phyloP scores from a whole-genome alignment of 2,329 filamentous ascomycete genomes.

The Amphichorda felina region DNA sequence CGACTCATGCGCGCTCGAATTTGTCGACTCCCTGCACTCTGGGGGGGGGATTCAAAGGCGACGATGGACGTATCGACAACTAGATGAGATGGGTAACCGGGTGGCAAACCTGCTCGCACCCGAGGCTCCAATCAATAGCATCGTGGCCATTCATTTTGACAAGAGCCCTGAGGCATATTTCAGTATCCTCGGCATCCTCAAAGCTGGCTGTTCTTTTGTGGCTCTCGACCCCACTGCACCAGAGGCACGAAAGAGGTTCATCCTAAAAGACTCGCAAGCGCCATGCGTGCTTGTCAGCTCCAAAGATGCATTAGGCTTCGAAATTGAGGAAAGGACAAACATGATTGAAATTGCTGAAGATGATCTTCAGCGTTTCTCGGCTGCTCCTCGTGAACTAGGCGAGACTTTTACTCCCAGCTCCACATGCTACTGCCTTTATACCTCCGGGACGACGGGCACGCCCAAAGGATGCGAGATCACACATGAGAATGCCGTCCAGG shows the following conservation, averaged over 20 bases:
- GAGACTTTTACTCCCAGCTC: constrained; percentile 27
- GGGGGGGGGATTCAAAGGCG: constrained; percentile 3
- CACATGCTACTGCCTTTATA: constrained; percentile 76
- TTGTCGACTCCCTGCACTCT: constrained; percentile 44
- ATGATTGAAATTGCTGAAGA: constrained; percentile 20
- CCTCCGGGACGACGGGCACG: constrained; percentile 74
- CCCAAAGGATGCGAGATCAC: constrained; percentile 84
- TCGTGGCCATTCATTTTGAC: constrained; percentile 70
- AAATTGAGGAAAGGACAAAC: constrained; percentile 7
- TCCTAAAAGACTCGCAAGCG: constrained; percentile 61
- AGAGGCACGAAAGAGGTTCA: constrained; percentile 61
- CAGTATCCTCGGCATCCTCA: constrained; percentile 69
- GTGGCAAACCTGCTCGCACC: constrained; percentile 53
- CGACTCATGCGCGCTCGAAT: constrained; percentile 59
- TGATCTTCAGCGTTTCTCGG: constrained; percentile 13
- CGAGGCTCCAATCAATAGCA: constrained; percentile 39
- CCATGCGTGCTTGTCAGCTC: constrained; percentile 47
- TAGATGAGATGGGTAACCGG: constrained; percentile 60
- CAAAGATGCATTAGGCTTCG: constrained; percentile 17
- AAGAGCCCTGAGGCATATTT: constrained; percentile 81
- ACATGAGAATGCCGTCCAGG: constrained; percentile 80
- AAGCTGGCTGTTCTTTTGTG: constrained; percentile 71
- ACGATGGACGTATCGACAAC: constrained; percentile 63
- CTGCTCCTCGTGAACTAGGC: constrained; percentile 4
- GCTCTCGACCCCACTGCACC: constrained; percentile 70